Percentiles rank a stretch among this genome's conserved stretches.
Evolutionary conservation across 2,329 filamentous ascomycete species (phyloP).

Genomic region (Claviceps digitariae): DNA sequence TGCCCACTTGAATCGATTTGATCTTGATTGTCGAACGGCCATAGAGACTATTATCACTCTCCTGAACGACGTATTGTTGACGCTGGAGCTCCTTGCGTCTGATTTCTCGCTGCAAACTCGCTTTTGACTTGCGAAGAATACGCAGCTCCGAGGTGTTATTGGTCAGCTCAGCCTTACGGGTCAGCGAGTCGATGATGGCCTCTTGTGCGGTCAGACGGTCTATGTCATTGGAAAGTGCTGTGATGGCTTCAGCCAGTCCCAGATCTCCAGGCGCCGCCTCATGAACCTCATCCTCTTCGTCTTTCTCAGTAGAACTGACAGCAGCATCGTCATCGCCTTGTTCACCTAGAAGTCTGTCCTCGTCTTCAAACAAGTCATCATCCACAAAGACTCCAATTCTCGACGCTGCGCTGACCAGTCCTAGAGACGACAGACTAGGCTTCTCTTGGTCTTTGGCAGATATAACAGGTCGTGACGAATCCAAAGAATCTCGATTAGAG

Average conservation of each 20-base stretch:
- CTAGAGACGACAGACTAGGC: constrained; percentile 81
- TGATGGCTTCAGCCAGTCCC: constrained; percentile 84
- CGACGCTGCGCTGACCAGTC: constrained; percentile 75
- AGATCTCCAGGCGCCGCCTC: constrained; percentile 91
- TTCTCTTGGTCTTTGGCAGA: constrained; percentile 42
- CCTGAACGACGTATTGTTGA: constrained; percentile 93
- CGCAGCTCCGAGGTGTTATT: constrained; percentile 91
- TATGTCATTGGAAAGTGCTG: constrained; percentile 76
- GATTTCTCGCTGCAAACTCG: constrained; percentile 84
- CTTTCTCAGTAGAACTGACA: constrained; percentile 34
- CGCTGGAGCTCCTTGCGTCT: constrained; percentile 87
- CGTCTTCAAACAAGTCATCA: constrained; percentile 84
- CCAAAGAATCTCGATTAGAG: constrained; percentile 49
- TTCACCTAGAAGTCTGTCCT: constrained; percentile 73
- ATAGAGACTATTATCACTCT: constrained; percentile 94
- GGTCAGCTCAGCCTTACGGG: constrained; percentile 86
- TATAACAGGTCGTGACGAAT: constrained; percentile 25
- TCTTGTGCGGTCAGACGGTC: constrained; percentile 81
- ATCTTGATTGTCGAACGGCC: constrained; percentile 82
- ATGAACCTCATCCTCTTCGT: constrained; percentile 70
- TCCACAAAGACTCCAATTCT: constrained; percentile 87
- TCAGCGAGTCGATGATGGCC: constrained; percentile 79
- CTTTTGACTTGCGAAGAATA: constrained; percentile 85
- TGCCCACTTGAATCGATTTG: constrained; percentile 82
- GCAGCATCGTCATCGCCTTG: constrained; percentile 60